Evolutionary conservation across 225 moss, liverwort and hornwort species (phyloP).

Genomic region (Pseudisothecium myosuroides): DNA sequence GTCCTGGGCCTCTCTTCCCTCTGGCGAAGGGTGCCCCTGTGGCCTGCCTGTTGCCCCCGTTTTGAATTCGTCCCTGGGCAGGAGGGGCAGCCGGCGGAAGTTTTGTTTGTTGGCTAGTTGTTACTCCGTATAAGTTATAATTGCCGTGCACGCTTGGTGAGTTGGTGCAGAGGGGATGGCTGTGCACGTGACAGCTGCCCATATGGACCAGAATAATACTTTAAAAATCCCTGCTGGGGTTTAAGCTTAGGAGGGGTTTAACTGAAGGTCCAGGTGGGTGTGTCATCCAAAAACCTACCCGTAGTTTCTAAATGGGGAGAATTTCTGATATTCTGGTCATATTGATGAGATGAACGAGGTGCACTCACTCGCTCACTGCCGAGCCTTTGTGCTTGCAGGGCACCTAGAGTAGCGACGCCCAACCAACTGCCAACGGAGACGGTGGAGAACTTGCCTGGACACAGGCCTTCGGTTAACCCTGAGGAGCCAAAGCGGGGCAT

Average conservation of each 20-base stretch:
- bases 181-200: background rate
- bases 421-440: background rate
- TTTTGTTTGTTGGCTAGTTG: no score
- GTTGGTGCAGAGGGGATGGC: background rate
- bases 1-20: background rate
- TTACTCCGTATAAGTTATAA: no score
- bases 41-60: background rate
- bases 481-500: background rate
- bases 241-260: background rate
- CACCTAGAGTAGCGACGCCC: background rate
- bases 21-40: background rate
- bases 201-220: background rate
- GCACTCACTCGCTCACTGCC: background rate
- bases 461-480: background rate
- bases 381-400: background rate
- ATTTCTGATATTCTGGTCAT: background rate
- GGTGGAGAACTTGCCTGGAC: background rate
- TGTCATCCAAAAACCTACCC: background rate
- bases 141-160: background rate
- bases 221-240: background rate
- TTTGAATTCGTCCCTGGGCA: background rate
- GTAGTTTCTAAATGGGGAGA: background rate
- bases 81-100: background rate
- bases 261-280: background rate
- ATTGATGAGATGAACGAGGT: background rate